These are phyloP conservation scores for Zygosaccharomyces bailii DNA, from an alignment of 805 yeast genomes.

Conservation along the genomic window DNA sequence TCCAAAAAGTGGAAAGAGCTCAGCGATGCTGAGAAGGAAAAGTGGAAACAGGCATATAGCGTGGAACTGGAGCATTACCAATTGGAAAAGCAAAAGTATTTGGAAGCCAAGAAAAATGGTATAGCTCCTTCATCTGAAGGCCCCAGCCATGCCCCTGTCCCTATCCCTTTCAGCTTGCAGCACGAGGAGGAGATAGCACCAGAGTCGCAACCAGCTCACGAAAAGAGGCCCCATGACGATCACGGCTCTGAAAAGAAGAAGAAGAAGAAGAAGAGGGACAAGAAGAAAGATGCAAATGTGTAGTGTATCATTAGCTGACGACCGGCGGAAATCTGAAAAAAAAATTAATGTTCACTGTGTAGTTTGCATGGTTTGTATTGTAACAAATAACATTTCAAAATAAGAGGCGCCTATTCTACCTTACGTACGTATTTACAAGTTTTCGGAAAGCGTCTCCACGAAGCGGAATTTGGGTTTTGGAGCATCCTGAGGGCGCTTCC, in stretches of 20 bases:
- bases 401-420: not conserved
- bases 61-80: conserved; percentile 46
- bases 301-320: not conserved
- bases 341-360: no score
- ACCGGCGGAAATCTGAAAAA: no score
- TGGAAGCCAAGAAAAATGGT: conserved; percentile 45
- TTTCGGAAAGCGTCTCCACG: conserved; percentile 16
- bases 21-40: conserved; percentile 63
- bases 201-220: conserved; percentile 12
- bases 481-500: conserved; percentile 75
- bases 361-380: no score
- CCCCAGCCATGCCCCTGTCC: conserved; percentile 41
- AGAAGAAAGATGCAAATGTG: conserved; percentile 38
- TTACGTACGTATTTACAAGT: conserved; percentile 12
- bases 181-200: conserved; percentile 23
- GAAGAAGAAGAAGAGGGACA: conserved; percentile 53
- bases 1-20: conserved; percentile 76
- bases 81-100: conserved; percentile 43
- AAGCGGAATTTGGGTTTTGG: conserved; percentile 42
- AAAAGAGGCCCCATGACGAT: conserved; percentile 39
- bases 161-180: conserved; percentile 37
- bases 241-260: conserved; percentile 41
- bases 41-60: conserved; percentile 60
- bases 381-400: not conserved
- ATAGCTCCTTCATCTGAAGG: conserved; percentile 25